Evolutionary conservation across 176 grass and related monocot species (phyloP).

Genomic region (Zea luxurians): DNA sequence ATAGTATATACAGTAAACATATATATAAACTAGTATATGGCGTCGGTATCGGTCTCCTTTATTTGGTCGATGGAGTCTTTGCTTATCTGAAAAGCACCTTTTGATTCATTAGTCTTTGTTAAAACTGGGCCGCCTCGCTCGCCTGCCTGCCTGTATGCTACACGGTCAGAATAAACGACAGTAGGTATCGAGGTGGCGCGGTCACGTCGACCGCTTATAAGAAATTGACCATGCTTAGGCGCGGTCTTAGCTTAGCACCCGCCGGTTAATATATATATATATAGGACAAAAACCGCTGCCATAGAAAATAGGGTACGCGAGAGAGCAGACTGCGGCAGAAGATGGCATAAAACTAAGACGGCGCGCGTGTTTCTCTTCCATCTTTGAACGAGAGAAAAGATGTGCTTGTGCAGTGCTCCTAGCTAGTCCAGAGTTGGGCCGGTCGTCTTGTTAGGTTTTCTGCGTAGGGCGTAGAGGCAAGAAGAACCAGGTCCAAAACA

Average conservation of each 20-base stretch:
- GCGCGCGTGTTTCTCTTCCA: neutral
- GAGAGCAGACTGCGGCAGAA: neutral
- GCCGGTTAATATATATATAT: neutral
- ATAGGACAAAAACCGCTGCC: constrained; percentile 11
- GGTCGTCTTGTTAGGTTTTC: neutral
- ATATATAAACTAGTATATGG: neutral
- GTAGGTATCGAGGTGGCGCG: constrained; percentile 8
- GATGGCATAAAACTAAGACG: neutral
- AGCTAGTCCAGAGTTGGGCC: neutral
- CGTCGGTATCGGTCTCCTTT: neutral
- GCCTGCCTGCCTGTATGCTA: neutral
- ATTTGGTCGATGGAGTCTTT: constrained; percentile 26
- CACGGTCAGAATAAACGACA: constrained; percentile 39
- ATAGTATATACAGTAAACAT: neutral
- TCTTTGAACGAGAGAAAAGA: neutral
- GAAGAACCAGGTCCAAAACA: neutral
- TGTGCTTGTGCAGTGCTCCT: neutral
- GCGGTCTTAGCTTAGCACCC: constrained; percentile 21
- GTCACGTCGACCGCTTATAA: constrained; percentile 27
- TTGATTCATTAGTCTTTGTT: constrained; percentile 45
- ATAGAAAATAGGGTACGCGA: neutral
- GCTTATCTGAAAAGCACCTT: constrained; percentile 38
- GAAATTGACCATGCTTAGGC: neutral
- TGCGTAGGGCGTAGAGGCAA: neutral
- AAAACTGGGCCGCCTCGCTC: constrained; percentile 34